phyloP scores from a whole-genome alignment of 1,139 yeast genomes.

The Maudiozyma humilis region DNA sequence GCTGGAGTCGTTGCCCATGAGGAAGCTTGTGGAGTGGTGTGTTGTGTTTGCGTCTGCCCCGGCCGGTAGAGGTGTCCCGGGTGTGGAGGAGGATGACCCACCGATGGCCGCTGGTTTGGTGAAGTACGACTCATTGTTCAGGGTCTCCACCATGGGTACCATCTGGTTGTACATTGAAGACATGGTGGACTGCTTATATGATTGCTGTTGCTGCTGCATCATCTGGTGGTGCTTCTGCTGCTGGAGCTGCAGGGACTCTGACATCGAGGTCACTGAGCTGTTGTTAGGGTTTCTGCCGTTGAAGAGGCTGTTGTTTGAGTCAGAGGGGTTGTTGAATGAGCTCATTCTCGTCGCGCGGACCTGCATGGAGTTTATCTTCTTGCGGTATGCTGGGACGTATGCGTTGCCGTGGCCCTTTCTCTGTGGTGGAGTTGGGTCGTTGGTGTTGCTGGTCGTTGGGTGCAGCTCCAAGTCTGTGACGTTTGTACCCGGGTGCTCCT shows the following conservation, averaged over 20 bases:
- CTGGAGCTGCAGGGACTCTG: slow-evolving; percentile 4
- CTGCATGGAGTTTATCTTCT: slow-evolving; percentile 26
- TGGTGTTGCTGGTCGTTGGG: background rate
- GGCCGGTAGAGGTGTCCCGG: background rate
- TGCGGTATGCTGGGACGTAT: slow-evolving; percentile 35
- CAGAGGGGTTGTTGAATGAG: background rate
- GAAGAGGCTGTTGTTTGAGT: background rate
- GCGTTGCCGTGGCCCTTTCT: slow-evolving; percentile 10
- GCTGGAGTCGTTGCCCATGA: background rate
- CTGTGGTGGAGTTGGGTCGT: background rate
- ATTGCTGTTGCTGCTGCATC: background rate
- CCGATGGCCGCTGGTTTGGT: slow-evolving; percentile 1
- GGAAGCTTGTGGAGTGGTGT: slow-evolving; percentile 7
- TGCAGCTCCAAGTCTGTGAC: background rate
- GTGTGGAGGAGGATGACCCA: background rate
- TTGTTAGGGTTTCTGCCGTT: slow-evolving; percentile 10
- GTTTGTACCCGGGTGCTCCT: slow-evolving; percentile 1
- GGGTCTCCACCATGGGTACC: slow-evolving; percentile 22
- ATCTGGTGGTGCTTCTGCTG: background rate
- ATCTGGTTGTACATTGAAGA: slow-evolving; percentile 27
- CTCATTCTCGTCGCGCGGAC: slow-evolving; percentile 7
- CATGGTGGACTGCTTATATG: background rate
- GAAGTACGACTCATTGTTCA: slow-evolving; percentile 7
- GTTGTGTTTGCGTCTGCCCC: background rate
- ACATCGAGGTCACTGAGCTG: slow-evolving; percentile 6